Evolutionary conservation across 1,139 yeast genomes (phyloP).

Genomic region (Magnusiomyces paraingens): DNA sequence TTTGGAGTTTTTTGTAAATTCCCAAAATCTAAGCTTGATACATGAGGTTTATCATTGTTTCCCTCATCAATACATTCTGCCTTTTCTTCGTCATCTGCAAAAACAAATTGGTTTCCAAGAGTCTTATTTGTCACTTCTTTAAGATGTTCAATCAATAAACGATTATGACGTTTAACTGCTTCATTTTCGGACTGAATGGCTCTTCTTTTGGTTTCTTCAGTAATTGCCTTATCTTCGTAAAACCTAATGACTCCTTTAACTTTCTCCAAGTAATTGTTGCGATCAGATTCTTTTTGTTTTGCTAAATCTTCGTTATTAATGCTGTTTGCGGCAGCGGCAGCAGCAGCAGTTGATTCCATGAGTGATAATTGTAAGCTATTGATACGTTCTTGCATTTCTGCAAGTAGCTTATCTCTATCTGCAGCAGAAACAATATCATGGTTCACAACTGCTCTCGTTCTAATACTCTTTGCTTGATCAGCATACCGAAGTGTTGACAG

Average conservation of each 20-base stretch:
- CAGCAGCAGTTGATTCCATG: slow-evolving; percentile 18
- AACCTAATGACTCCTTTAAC: slow-evolving; percentile 35
- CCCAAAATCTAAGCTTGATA: background rate
- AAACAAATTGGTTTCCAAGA: slow-evolving; percentile 15
- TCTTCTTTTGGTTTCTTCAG: slow-evolving; percentile 33
- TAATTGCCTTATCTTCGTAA: slow-evolving; percentile 40
- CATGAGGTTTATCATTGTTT: background rate
- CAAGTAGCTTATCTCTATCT: slow-evolving; percentile 34
- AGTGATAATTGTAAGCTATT: slow-evolving; percentile 33
- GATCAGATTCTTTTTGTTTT: slow-evolving; percentile 23
- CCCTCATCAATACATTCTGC: background rate
- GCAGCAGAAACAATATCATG: slow-evolving; percentile 38
- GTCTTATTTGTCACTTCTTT: slow-evolving; percentile 31
- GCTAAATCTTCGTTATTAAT: slow-evolving; percentile 8
- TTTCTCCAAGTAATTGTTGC: slow-evolving; percentile 30
- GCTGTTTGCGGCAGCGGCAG: slow-evolving; percentile 1
- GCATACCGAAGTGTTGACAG: slow-evolving; percentile 70
- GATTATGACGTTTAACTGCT: slow-evolving; percentile 30
- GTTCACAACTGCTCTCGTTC: slow-evolving; percentile 51
- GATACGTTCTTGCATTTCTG: slow-evolving; percentile 39
- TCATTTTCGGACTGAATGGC: slow-evolving; percentile 32
- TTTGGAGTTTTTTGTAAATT: background rate
- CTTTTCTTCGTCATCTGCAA: background rate
- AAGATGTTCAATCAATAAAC: slow-evolving; percentile 30
- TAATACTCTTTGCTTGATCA: slow-evolving; percentile 62